Evolutionary conservation across 1,284 basidiomycete genomes (phyloP).

Genomic region (Blastosporella zonata): DNA sequence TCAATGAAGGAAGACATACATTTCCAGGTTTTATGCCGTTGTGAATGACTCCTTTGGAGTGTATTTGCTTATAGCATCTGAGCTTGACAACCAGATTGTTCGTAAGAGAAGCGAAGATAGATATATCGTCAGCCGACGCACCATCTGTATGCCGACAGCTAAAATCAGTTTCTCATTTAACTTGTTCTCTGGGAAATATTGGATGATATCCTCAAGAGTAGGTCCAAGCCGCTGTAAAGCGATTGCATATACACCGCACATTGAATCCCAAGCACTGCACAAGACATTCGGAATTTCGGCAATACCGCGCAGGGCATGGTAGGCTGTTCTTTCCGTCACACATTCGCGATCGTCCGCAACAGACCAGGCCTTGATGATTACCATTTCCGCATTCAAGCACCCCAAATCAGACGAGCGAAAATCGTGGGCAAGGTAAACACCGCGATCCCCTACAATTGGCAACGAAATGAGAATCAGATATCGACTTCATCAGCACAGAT

Average conservation of each 20-base stretch:
- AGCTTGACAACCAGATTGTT: slow-evolving; percentile 18
- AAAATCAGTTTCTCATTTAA: slow-evolving; percentile 25
- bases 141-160: slow-evolving; percentile 28
- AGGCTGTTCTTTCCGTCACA: slow-evolving; percentile 21
- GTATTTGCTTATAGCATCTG: slow-evolving; percentile 24
- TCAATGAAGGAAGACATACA: slow-evolving; percentile 24
- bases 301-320: slow-evolving; percentile 15
- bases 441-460: slow-evolving; percentile 20
- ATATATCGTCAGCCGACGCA: slow-evolving; percentile 5
- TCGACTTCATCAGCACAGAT: not conserved
- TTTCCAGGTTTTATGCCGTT: slow-evolving; percentile 31
- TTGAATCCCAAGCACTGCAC: slow-evolving; percentile 15
- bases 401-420: slow-evolving; percentile 19
- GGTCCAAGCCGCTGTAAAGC: slow-evolving; percentile 27
- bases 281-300: slow-evolving; percentile 12
- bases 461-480: not conserved
- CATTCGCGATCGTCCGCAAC: slow-evolving; percentile 23
- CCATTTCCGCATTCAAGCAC: slow-evolving; percentile 18
- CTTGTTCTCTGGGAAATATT: slow-evolving; percentile 13
- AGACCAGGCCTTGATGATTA: slow-evolving; percentile 29
- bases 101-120: not conserved
- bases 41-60: slow-evolving; percentile 25
- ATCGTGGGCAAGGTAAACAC: slow-evolving; percentile 29
- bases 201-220: slow-evolving; percentile 24
- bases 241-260: slow-evolving; percentile 22